Conservation (phyloP, 2,329 filamentous ascomycete species). For the Colletotrichum chrysophilum region DNA sequence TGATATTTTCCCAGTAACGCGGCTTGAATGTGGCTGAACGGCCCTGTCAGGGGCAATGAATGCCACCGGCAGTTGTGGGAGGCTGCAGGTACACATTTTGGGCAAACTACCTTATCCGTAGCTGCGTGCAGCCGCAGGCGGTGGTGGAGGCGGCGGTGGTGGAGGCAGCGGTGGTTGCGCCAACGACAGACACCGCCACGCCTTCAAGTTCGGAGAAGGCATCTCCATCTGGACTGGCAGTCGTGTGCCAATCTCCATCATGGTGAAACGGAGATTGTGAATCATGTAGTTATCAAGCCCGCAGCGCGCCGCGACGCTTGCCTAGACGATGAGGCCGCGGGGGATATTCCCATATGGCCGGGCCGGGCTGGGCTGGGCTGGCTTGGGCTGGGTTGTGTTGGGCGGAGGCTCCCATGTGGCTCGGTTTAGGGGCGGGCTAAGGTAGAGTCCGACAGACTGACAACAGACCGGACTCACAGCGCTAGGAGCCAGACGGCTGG, state of each 20-base stretch:
- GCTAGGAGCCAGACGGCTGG: not conserved
- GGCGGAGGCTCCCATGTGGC: not conserved
- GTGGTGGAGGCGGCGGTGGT: not conserved
- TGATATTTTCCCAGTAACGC: not conserved
- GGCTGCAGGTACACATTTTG: not conserved
- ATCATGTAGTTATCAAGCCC: not conserved
- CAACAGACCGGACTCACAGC: not conserved
- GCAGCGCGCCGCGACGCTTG: not conserved
- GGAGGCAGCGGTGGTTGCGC: not conserved
- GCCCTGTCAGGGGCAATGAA: not conserved
- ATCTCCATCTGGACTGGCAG: not conserved
- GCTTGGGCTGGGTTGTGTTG: not conserved
- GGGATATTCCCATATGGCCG: not conserved
- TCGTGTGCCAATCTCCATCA: not conserved
- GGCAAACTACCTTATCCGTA: not conserved
- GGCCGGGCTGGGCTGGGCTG: not conserved
- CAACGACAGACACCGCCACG: not conserved
- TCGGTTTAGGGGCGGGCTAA: not conserved
- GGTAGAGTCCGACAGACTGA: not conserved
- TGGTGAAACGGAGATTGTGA: not conserved
- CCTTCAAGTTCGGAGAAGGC: not conserved
- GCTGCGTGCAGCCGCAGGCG: not conserved
- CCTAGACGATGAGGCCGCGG: not conserved
- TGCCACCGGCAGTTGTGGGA: not conserved
- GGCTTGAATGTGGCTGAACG: not conserved